phyloP scores from a whole-genome alignment of 2,329 filamentous ascomycete genomes.

The Phyllosticta citriasiana region DNA sequence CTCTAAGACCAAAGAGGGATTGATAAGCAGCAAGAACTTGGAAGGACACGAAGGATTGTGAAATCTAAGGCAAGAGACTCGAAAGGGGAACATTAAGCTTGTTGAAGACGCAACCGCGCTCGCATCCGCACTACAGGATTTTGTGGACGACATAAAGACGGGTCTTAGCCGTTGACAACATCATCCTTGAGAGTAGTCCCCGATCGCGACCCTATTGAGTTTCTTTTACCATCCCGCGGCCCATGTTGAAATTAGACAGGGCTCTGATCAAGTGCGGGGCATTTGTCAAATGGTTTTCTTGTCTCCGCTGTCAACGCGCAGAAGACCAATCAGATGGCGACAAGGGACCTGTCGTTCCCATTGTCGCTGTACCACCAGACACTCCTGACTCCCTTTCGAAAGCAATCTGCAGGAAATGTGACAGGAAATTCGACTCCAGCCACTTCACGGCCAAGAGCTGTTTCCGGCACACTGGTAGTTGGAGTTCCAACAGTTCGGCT shows the following conservation, averaged over 20 bases:
- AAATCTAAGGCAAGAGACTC: neutral
- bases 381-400: neutral
- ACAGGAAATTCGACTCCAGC: neutral
- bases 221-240: neutral
- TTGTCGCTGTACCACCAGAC: neutral
- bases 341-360: neutral
- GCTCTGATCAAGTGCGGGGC: neutral
- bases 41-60: neutral
- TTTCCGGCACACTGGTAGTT: neutral
- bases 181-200: neutral
- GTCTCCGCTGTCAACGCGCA: neutral
- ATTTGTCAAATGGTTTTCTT: neutral
- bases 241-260: neutral
- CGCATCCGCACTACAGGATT: neutral
- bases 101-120: neutral
- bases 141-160: neutral
- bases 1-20: neutral
- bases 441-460: neutral
- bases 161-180: neutral
- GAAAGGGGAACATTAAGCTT: neutral
- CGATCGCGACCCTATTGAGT: neutral
- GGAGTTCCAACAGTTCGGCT: neutral
- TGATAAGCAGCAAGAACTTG: neutral
- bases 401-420: neutral
- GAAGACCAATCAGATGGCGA: neutral